Evolutionary conservation across 768 basidiomycete species (phyloP).

Genomic region (Lepiota brunneoincarnata): DNA sequence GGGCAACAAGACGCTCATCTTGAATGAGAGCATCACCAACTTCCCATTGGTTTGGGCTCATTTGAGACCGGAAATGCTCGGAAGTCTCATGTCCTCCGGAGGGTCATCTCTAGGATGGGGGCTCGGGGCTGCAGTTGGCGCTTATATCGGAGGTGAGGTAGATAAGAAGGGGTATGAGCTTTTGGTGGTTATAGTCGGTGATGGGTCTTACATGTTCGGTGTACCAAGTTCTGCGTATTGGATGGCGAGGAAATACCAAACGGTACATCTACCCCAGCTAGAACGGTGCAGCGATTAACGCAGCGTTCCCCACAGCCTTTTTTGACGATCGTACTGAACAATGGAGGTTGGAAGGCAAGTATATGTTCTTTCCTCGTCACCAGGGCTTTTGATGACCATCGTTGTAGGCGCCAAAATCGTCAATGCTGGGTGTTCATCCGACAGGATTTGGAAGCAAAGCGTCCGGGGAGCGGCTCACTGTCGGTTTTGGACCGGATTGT

Average conservation of each 20-base stretch:
- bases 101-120: constrained; percentile 70
- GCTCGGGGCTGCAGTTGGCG: constrained; percentile 63
- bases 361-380: neutral
- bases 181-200: constrained; percentile 59
- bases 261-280: constrained; percentile 35
- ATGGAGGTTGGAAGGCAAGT: constrained; percentile 64
- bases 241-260: constrained; percentile 69
- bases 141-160: constrained; percentile 40
- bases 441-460: constrained; percentile 47
- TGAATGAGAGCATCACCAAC: constrained; percentile 67
- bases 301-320: constrained; percentile 47
- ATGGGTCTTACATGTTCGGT: constrained; percentile 67
- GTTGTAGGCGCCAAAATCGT: constrained; percentile 53
- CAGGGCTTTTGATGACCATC: neutral
- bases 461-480: constrained; percentile 48
- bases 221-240: constrained; percentile 67
- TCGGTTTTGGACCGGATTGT: constrained; percentile 60
- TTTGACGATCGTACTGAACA: constrained; percentile 68
- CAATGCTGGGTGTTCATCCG: constrained; percentile 67
- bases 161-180: constrained; percentile 42
- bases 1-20: constrained; percentile 39
- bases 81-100: constrained; percentile 53
- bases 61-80: constrained; percentile 48
- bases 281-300: neutral
- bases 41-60: constrained; percentile 55